Percentiles rank a stretch among this genome's conserved stretches.
phyloP scores from a whole-genome alignment of 768 basidiomycete species.

The Cystobasidium onofrii region DNA sequence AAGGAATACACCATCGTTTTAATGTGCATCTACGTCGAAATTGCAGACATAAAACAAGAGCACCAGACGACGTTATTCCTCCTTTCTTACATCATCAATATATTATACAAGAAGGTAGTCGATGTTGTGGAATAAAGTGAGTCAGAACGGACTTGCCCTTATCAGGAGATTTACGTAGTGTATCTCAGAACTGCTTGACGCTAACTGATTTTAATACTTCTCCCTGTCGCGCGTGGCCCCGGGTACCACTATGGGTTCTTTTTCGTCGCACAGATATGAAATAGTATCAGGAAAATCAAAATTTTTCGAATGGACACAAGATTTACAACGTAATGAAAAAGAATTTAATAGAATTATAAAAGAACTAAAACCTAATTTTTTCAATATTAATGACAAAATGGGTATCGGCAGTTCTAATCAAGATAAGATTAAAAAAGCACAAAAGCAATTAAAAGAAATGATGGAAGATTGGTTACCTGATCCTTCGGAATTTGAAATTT shows the following conservation, averaged over 20 bases:
- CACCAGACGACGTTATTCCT: not conserved
- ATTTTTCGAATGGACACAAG: slow-evolving; percentile 1
- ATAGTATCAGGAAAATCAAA: not conserved
- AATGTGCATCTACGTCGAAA: not conserved
- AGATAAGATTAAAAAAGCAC: not conserved
- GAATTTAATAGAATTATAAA: not conserved
- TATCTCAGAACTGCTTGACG: too few species aligned
- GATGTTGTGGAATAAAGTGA: slow-evolving; percentile 11
- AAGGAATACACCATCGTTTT: slow-evolving; percentile 20
- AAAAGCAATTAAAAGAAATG: not conserved
- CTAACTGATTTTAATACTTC: too few species aligned
- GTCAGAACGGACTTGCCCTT: too few species aligned
- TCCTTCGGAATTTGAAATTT: slow-evolving; percentile 10
- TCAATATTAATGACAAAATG: slow-evolving; percentile 24
- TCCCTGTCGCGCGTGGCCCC: too few species aligned
- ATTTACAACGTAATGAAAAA: not conserved
- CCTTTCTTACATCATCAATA: slow-evolving; percentile 13
- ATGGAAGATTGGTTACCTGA: slow-evolving; percentile 2
- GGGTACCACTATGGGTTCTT: too few species aligned
- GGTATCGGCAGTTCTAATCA: not conserved
- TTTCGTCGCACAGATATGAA: too few species aligned
- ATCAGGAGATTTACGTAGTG: too few species aligned
- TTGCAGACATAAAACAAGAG: not conserved
- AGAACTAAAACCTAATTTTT: not conserved
- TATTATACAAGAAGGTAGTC: slow-evolving; percentile 1